Percentiles rank a stretch among this genome's conserved stretches.
These are phyloP conservation scores for Orbilia blumenaviensis DNA, from an alignment of 2,329 filamentous ascomycete genomes.

Conservation along the genomic window DNA sequence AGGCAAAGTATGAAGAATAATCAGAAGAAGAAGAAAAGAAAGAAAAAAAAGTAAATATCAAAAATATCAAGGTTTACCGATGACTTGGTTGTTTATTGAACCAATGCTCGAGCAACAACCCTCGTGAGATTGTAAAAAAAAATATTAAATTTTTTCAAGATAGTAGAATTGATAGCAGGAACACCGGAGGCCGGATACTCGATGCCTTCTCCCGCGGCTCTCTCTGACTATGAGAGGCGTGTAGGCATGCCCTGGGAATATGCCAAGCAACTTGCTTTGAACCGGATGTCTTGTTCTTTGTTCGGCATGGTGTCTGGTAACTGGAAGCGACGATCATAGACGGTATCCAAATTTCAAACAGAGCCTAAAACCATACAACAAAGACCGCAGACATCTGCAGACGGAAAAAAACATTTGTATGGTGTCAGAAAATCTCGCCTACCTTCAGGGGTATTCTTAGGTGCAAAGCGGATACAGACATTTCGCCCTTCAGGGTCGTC, in stretches of 20 bases:
- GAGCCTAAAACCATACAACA: neutral
- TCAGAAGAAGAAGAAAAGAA: too few relatives aligned
- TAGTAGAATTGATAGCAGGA: too few relatives aligned
- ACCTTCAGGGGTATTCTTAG: neutral
- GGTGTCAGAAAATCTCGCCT: neutral
- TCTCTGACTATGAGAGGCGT: neutral
- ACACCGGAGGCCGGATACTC: neutral
- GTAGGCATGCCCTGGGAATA: neutral
- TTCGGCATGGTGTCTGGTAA: neutral
- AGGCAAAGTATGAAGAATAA: neutral
- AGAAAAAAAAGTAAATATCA: too few relatives aligned
- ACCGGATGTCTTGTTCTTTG: neutral
- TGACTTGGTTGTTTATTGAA: neutral
- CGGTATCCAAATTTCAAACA: neutral
- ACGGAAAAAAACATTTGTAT: neutral
- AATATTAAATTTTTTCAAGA: too few relatives aligned
- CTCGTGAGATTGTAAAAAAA: neutral
- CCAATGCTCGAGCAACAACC: neutral
- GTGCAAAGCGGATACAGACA: neutral
- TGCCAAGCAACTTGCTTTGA: slow-evolving; percentile 4
- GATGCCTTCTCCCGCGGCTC: neutral
- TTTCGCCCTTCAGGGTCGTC: neutral
- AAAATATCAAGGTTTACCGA: neutral
- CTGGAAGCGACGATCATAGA: neutral
- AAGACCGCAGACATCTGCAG: neutral